These are phyloP conservation scores for Exobasidium rhododendri DNA, from an alignment of 1,284 basidiomycete genomes.

Conservation along the genomic window DNA sequence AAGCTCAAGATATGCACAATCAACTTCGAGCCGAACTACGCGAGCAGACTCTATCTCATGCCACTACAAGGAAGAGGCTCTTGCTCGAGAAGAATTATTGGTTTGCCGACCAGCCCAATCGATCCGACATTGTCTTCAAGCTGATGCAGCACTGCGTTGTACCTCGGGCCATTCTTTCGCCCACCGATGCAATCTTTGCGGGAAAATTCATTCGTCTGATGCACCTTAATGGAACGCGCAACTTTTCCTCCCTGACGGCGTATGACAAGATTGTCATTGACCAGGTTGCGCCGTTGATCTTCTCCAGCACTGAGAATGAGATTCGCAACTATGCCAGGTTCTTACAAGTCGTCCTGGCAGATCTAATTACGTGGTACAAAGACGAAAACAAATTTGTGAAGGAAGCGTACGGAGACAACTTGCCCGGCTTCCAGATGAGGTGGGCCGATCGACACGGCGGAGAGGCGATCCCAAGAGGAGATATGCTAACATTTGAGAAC, in stretches of 20 bases:
- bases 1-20: slow-evolving; percentile 41
- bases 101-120: slow-evolving; percentile 61
- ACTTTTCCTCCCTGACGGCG: slow-evolving; percentile 82
- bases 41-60: slow-evolving; percentile 69
- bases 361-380: slow-evolving; percentile 72
- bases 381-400: slow-evolving; percentile 61
- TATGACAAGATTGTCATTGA: slow-evolving; percentile 65
- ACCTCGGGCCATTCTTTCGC: slow-evolving; percentile 84
- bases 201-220: slow-evolving; percentile 84
- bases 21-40: slow-evolving; percentile 64
- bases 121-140: slow-evolving; percentile 30
- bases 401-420: slow-evolving; percentile 57
- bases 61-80: slow-evolving; percentile 72
- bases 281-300: slow-evolving; percentile 69
- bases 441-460: slow-evolving; percentile 36
- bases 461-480: slow-evolving; percentile 59
- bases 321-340: slow-evolving; percentile 83
- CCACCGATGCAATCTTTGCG: slow-evolving; percentile 92
- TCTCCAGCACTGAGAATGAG: slow-evolving; percentile 92
- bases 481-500: slow-evolving; percentile 67
- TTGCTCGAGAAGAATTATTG: slow-evolving; percentile 78
- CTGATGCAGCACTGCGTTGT: slow-evolving; percentile 88
- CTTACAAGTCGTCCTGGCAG: slow-evolving; percentile 71
- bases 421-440: slow-evolving; percentile 48
- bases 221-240: slow-evolving; percentile 78